phyloP scores from a whole-genome alignment of 768 basidiomycete species.

The Psilocybe tampanensis region DNA sequence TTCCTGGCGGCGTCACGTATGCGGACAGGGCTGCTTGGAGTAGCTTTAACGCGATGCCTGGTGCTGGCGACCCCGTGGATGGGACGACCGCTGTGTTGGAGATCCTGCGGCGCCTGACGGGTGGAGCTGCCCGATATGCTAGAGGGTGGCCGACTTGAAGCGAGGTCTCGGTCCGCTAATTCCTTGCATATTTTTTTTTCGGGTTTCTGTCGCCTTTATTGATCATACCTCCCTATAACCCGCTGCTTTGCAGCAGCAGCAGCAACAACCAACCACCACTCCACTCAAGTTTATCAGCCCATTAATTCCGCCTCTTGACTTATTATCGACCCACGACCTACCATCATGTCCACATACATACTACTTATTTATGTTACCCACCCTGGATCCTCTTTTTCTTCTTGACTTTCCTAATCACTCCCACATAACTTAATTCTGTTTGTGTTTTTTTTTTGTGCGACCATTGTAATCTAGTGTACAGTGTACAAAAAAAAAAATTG shows the following conservation, averaged over 20 bases:
- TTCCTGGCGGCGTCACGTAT: constrained; percentile 70
- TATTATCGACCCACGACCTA: not conserved
- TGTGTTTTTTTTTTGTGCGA: constrained; percentile 26
- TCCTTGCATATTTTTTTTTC: no score
- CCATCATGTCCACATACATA: not conserved
- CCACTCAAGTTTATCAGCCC: not conserved
- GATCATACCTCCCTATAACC: not conserved
- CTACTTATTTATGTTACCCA: constrained; percentile 3
- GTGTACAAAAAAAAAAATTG: constrained; percentile 19
- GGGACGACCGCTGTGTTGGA: constrained; percentile 67
- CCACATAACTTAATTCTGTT: constrained; percentile 17
- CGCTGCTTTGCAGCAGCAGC: not conserved
- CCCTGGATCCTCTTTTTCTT: not conserved
- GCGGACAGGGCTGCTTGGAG: constrained; percentile 82
- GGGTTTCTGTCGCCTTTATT: no score
- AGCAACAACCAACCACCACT: not conserved
- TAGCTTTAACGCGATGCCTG: constrained; percentile 74
- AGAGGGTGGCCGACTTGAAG: constrained; percentile 78
- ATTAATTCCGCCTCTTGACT: not conserved
- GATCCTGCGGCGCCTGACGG: constrained; percentile 70
- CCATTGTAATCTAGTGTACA: constrained; percentile 35
- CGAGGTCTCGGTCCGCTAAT: not conserved
- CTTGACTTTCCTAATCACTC: not conserved
- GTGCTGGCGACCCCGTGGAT: constrained; percentile 61
- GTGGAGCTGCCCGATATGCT: constrained; percentile 74